A percentile compares a stretch with the other conserved stretches of the same genome.
phyloP scores from a whole-genome alignment of 768 basidiomycete species.

The Pulveroboletus frians region DNA sequence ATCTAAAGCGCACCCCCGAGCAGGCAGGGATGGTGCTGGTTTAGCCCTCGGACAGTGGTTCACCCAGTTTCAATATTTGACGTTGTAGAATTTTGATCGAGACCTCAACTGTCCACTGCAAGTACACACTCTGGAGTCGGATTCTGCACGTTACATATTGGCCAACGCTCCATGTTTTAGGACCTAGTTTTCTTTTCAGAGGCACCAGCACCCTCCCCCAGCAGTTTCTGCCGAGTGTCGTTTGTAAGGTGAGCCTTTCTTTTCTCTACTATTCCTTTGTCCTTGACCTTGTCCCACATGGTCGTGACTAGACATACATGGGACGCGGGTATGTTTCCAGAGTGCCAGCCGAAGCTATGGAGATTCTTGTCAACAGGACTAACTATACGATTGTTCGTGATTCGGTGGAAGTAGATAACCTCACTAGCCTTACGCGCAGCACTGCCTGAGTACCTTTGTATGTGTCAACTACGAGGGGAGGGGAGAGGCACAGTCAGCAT shows the following conservation, averaged over 20 bases:
- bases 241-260: constrained; percentile 13
- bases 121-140: no score
- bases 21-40: neutral
- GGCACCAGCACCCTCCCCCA: neutral
- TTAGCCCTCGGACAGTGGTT: neutral
- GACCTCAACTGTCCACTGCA: no score
- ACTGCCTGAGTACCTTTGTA: constrained; percentile 6
- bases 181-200: no score
- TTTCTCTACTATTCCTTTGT: neutral
- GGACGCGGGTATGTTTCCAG: constrained; percentile 26
- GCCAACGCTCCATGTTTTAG: no score
- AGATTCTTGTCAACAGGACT: constrained; percentile 29
- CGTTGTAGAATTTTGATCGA: no score
- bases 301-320: constrained; percentile 35
- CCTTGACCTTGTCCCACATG: constrained; percentile 32
- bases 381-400: constrained; percentile 32
- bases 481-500: neutral
- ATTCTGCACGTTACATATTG: no score
- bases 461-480: neutral
- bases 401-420: constrained; percentile 32
- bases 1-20: constrained; percentile 4
- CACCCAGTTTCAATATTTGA: no score
- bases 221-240: constrained; percentile 21
- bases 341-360: constrained; percentile 31
- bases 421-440: constrained; percentile 20